phyloP scores from a whole-genome alignment of 2,329 filamentous ascomycete species.

The Botrytis hyacinthi region DNA sequence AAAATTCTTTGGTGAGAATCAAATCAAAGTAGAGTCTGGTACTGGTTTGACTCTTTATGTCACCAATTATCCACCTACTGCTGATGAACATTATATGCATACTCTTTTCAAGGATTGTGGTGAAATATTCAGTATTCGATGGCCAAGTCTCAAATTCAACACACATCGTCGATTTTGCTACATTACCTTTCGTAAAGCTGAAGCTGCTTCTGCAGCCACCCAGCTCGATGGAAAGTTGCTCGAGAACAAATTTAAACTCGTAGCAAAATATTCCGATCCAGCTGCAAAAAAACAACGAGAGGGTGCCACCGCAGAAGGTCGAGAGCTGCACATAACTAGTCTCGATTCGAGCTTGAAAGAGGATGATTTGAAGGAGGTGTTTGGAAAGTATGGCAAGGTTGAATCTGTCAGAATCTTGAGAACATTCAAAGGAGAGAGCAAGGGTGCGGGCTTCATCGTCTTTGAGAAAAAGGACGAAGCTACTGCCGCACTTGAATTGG shows the following conservation, averaged over 20 bases:
- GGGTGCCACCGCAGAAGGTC: conserved; percentile 79
- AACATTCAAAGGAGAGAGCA: conserved; percentile 64
- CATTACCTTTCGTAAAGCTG: conserved; percentile 73
- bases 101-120: conserved; percentile 72
- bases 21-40: conserved; percentile 72
- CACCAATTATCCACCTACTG: conserved; percentile 80
- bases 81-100: conserved; percentile 68
- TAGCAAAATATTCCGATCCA: conserved; percentile 84
- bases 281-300: conserved; percentile 72
- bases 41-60: conserved; percentile 81
- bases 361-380: conserved; percentile 66
- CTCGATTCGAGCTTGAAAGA: conserved; percentile 62
- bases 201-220: conserved; percentile 69
- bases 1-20: conserved; percentile 71
- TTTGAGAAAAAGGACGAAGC: conserved; percentile 71
- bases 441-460: conserved; percentile 77
- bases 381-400: conserved; percentile 73
- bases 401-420: conserved; percentile 69
- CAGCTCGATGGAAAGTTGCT: conserved; percentile 69
- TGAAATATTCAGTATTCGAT: conserved; percentile 79
- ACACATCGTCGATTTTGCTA: conserved; percentile 92
- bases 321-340: conserved; percentile 78
- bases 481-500: conserved; percentile 63
- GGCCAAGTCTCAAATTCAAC: conserved; percentile 88
- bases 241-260: conserved; percentile 65